These are phyloP conservation scores for Aspergillus thermomutatus DNA, from an alignment of 2,329 filamentous ascomycete genomes.

Conservation along the genomic window DNA sequence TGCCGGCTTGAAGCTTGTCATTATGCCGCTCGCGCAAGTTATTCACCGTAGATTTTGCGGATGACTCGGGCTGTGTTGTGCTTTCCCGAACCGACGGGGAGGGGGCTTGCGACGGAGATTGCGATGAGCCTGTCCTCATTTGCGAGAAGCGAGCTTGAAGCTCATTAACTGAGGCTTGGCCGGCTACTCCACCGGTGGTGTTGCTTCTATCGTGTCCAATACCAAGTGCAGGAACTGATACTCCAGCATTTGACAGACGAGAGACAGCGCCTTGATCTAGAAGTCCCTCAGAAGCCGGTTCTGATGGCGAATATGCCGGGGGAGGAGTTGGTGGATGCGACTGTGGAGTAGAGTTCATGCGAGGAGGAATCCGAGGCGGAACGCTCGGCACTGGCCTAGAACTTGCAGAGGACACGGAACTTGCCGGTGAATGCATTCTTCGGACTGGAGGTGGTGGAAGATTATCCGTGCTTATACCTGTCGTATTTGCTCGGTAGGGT, in stretches of 20 bases:
- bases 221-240: conserved; percentile 74
- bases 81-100: conserved; percentile 35
- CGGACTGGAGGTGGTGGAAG: conserved; percentile 69
- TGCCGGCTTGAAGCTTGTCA: conserved; percentile 63
- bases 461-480: conserved; percentile 64
- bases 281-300: conserved; percentile 32
- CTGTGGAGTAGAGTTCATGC: conserved; percentile 54
- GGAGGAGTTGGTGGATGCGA: conserved; percentile 43
- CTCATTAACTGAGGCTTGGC: conserved; percentile 55
- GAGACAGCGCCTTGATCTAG: conserved; percentile 60
- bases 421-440: conserved; percentile 28
- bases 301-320: conserved; percentile 42
- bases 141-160: conserved; percentile 66
- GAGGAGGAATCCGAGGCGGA: conserved; percentile 69
- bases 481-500: conserved; percentile 68
- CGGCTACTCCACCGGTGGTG: conserved; percentile 20
- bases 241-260: conserved; percentile 68
- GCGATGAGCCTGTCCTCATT: conserved; percentile 43
- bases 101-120: conserved; percentile 20
- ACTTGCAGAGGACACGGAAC: conserved; percentile 24
- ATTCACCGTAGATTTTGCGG: conserved; percentile 60
- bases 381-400: conserved; percentile 51
- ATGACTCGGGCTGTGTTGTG: conserved; percentile 58
- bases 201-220: conserved; percentile 54
- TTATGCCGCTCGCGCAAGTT: conserved; percentile 69